phyloP scores from a whole-genome alignment of 371 early-diverging fungal genomes.

The Funneliformis caledonium region DNA sequence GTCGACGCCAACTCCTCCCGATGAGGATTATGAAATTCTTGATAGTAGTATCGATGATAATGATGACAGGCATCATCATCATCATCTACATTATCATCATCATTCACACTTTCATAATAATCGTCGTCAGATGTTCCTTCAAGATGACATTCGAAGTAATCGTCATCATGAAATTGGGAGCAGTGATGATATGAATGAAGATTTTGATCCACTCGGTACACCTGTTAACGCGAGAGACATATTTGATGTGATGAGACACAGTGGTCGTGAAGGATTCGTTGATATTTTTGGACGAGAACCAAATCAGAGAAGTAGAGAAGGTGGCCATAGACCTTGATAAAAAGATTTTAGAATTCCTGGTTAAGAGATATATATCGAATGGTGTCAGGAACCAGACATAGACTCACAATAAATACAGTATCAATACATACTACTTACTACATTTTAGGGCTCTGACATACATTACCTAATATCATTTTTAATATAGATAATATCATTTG shows the following conservation, averaged over 20 bases:
- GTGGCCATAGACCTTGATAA: conserved; percentile 1
- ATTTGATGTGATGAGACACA: conserved; percentile 3
- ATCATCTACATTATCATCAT: background rate
- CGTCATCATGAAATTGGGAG: conserved; percentile 1
- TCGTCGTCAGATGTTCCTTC: background rate
- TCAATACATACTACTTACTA: background rate
- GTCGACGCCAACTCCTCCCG: conserved; percentile 27
- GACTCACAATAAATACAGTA: conserved; percentile 1
- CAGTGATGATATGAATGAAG: background rate
- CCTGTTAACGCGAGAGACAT: background rate
- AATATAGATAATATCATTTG: background rate
- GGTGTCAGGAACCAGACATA: background rate
- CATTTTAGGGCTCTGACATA: background rate
- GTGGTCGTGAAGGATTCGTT: background rate
- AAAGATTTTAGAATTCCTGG: background rate
- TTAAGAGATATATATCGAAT: background rate
- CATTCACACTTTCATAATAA: background rate
- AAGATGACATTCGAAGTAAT: background rate
- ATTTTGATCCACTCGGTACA: conserved; percentile 15
- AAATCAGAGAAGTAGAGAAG: conserved; percentile 21
- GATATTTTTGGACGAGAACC: conserved; percentile 21
- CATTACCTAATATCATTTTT: background rate
- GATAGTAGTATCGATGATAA: background rate
- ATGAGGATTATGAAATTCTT: conserved; percentile 32
- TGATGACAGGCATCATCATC: conserved; percentile 1